Conservation (phyloP, 2,329 filamentous ascomycete genomes). For the Microdochium nivale region DNA sequence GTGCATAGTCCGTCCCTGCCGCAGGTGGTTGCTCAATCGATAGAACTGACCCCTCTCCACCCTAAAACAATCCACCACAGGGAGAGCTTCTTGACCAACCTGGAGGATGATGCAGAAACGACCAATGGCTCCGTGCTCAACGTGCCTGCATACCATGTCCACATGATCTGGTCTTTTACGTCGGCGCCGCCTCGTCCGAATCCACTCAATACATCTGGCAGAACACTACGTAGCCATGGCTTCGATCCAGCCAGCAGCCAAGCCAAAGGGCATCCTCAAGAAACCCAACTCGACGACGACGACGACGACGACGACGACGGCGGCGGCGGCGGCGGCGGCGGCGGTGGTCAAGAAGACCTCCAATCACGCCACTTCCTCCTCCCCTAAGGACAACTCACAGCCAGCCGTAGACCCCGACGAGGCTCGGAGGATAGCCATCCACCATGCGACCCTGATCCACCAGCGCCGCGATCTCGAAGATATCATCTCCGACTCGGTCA, state of each 20-base stretch:
- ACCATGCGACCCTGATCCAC: constrained; percentile 77
- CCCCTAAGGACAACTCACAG: constrained; percentile 21
- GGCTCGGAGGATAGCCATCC: constrained; percentile 58
- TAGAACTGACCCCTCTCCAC: too few relatives aligned
- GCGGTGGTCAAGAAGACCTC: constrained; percentile 26
- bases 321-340: too few relatives aligned
- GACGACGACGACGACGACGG: constrained; percentile 28
- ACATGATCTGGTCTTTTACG: too few relatives aligned
- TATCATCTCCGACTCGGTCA: constrained; percentile 62
- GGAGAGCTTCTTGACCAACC: too few relatives aligned
- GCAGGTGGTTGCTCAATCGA: too few relatives aligned
- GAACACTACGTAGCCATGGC: neutral
- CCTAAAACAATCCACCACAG: too few relatives aligned
- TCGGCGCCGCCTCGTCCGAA: too few relatives aligned
- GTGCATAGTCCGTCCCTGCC: too few relatives aligned
- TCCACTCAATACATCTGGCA: too few relatives aligned
- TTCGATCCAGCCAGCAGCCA: neutral
- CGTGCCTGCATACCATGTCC: too few relatives aligned
- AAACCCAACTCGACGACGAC: constrained; percentile 34
- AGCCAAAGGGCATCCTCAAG: constrained; percentile 53
- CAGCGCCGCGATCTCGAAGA: constrained; percentile 71
- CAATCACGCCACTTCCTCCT: constrained; percentile 12
- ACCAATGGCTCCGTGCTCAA: too few relatives aligned
- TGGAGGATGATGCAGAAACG: too few relatives aligned
- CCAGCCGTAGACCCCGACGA: constrained; percentile 13